Base-by-base conservation (phyloP, 768 basidiomycete genomes). In the Gymnopilus dilepis region DNA sequence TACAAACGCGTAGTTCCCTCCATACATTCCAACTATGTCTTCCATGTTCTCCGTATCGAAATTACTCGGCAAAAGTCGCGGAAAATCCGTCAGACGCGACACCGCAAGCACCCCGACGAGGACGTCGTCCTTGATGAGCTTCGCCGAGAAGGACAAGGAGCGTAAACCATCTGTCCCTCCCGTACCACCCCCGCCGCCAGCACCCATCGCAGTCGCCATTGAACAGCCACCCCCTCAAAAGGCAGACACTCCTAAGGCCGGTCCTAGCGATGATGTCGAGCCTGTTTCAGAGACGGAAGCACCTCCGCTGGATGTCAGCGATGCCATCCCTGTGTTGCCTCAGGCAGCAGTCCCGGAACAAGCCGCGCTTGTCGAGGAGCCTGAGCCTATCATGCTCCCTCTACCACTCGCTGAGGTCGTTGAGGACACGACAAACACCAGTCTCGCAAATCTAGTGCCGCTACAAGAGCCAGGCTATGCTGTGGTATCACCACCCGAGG, bases 21-120 rank as follows among this genome's bases (percentile, higher is more conserved):
- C 53, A 53, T 30, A 17, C 42, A 41, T 21, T 28, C 57, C 56
- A 59, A 13, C 17, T 30, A 66, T 66, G 65, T 63, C 65, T 11
- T 56, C 65, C 9, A 24, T 66, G 47, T 66, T 66, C 48, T 66
- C 65, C 31, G 65, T 66, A 15, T 60, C 65, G 6, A 66, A 60
- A 43, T 50, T 66, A 19, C 62, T 66, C 26, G 52, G 59, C 6
- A 66, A 66, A 48, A 37, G 62, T 58, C 65, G 65, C 65, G 43
- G 56, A 3, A 58, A 59, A 48, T n/a, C 52, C 45, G 47, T 24
- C 7, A 38, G 54, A 47, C 59, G 59, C 59, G 59, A 33, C 37
- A 40, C n/a, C 22, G 33, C 56, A 13, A 19, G 17, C 13, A n/a
- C 22, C 4, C 52, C 59, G 30, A 48, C 61, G 50, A 58, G 61